Evolutionary conservation across 1,284 basidiomycete genomes (phyloP), one percentile per base, ranked within the genome.

Genomic region (Caloboletus firmus): DNA sequence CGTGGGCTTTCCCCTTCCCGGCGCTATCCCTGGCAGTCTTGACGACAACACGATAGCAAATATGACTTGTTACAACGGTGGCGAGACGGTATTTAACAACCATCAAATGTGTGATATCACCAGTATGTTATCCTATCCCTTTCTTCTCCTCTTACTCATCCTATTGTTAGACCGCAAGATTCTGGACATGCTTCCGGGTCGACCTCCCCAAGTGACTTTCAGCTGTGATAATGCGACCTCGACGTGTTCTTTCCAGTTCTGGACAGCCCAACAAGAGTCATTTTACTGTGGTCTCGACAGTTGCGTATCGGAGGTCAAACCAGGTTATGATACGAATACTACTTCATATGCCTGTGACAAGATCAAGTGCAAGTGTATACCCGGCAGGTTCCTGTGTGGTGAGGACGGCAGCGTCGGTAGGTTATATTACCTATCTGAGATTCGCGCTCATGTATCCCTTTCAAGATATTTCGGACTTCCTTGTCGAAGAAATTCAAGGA

Each of bases 101-200:
- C 94, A 95, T 71, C 96, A 99, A 71, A 93, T 97, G 85, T 99
- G 96, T 75, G 86, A 98, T 68, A 95, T 99, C 28, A 98, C 95
- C 15, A 98, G 93, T 95, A 66, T 65, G 91, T 77, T 18, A 7
- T 37, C 9, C 18, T 9, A 22, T 26, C 0, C 43, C 26, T 11
- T 35, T 40, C 11, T 41, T 17, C 17, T 18, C 15, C 22, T 30
- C 4, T 17, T 8, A 6, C 20, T 56, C 37, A 51, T 45, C 56
- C n/a, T 53, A 41, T 43, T 39, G 45, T 45, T 61, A 92, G 90
- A 95, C 72, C 86, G 87, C 50, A 93, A 93, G 74, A 95, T 95
- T 64, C 77, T 93, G 58, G 92, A 93, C 65, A 90, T 92, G 79
- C 86, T 95, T 44, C 91, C 93, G 0, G 89, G 83, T 53, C 82